These are phyloP conservation scores for Bryum argenteum DNA, from an alignment of 225 moss, liverwort and hornwort genomes.

Conservation along the genomic window DNA sequence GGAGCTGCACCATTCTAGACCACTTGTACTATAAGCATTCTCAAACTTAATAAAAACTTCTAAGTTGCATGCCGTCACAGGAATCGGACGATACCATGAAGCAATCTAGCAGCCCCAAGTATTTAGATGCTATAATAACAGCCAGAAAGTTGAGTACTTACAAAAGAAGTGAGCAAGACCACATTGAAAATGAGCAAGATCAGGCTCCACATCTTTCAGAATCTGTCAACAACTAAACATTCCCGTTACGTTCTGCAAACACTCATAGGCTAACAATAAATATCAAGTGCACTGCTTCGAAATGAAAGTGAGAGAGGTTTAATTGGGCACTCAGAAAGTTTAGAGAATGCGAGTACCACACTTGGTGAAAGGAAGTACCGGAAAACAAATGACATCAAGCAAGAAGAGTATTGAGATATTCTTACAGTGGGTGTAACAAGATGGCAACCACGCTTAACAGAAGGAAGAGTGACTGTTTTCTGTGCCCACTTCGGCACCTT, in stretches of 20 bases:
- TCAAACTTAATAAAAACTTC: background rate
- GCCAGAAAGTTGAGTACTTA: slow-evolving; percentile 44
- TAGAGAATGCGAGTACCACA: background rate
- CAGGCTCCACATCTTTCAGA: slow-evolving; percentile 71
- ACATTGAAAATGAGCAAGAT: slow-evolving; percentile 70
- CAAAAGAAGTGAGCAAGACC: slow-evolving; percentile 92
- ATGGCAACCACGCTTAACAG: slow-evolving; percentile 83
- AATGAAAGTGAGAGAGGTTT: slow-evolving; percentile 2
- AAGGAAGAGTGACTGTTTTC: slow-evolving; percentile 74
- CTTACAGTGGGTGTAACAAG: slow-evolving; percentile 76
- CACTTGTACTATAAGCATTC: background rate
- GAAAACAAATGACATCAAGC: slow-evolving; percentile 7
- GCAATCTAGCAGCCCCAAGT: slow-evolving; percentile 7
- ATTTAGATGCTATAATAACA: background rate
- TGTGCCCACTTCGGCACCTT: slow-evolving; percentile 75
- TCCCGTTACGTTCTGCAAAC: slow-evolving; percentile 20
- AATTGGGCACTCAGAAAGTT: background rate
- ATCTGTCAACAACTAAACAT: slow-evolving; percentile 61
- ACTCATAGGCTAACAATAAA: slow-evolving; percentile 11
- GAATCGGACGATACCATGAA: slow-evolving; percentile 1
- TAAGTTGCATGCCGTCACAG: background rate
- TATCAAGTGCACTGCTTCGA: background rate
- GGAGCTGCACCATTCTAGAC: too few relatives aligned
- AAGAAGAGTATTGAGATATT: background rate
- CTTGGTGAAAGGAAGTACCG: background rate